These are phyloP conservation scores for Nannochloris sp. DNA, from an alignment of 139 green algal species.

Conservation along the genomic window DNA sequence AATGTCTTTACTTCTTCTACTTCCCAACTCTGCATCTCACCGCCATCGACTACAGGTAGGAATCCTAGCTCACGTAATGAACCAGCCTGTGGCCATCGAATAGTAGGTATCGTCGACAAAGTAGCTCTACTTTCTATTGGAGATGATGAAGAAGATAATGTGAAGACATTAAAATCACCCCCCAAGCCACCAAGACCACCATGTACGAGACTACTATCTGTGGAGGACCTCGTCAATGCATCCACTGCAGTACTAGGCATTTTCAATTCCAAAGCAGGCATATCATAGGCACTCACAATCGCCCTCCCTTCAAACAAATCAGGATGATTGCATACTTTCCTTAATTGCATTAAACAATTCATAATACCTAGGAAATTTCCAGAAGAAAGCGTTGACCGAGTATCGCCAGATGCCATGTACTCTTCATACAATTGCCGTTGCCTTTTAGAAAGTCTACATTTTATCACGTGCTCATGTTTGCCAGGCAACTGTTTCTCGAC, in stretches of 20 bases:
- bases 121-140: too few relatives aligned
- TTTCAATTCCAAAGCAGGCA: conserved; percentile 32
- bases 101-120: too few relatives aligned
- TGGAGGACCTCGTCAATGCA: background rate
- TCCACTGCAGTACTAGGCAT: conserved; percentile 22
- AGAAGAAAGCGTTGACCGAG: conserved; percentile 52
- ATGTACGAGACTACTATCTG: background rate
- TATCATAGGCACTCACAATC: conserved; percentile 88
- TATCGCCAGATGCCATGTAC: conserved; percentile 81
- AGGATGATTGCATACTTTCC: conserved; percentile 99
- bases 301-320: conserved; percentile 93
- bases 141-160: background rate
- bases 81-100: too few relatives aligned
- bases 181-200: background rate
- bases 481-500: conserved; percentile 92
- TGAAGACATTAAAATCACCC: background rate
- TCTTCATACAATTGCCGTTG: conserved; percentile 94
- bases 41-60: background rate
- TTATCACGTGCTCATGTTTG: conserved; percentile 94
- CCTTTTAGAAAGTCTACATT: conserved; percentile 56
- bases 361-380: conserved; percentile 93
- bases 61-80: background rate
- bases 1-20: background rate
- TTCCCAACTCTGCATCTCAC: conserved; percentile 5
- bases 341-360: conserved; percentile 97